These are phyloP conservation scores for Senna tora DNA, from an alignment of 306 rosid species.

Conservation along the genomic window DNA sequence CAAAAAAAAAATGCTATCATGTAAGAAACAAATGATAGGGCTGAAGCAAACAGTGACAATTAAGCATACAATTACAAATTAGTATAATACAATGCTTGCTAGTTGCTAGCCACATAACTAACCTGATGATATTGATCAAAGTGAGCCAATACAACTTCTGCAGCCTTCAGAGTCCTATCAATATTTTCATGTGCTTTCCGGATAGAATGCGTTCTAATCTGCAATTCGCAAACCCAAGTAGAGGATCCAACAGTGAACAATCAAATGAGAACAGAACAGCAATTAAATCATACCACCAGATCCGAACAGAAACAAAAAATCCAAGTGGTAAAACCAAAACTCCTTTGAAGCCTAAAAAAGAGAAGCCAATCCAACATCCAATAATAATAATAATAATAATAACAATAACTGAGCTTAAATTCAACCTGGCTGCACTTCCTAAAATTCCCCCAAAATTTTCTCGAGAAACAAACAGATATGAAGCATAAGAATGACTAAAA, in stretches of 20 bases:
- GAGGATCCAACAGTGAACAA: conserved; percentile 41
- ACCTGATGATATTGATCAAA: conserved; percentile 95
- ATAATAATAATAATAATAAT: no score
- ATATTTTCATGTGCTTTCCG: conserved; percentile 97
- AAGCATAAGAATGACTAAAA: background rate
- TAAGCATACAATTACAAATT: conserved; percentile 1
- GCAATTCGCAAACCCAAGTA: conserved; percentile 43
- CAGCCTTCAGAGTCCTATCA: conserved; percentile 87
- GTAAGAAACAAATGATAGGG: conserved; percentile 33
- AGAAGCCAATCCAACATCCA: conserved; percentile 39
- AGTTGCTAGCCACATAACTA: conserved; percentile 31
- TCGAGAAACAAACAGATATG: conserved; percentile 1
- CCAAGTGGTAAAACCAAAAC: background rate
- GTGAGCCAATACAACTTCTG: conserved; percentile 81
- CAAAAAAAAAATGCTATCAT: background rate
- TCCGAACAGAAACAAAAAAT: conserved; percentile 34
- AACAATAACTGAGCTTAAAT: conserved; percentile 31
- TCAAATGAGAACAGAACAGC: conserved; percentile 9
- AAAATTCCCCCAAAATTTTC: conserved; percentile 7
- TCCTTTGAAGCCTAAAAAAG: conserved; percentile 31
- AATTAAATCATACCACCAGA: conserved; percentile 40
- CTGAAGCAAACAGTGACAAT: conserved; percentile 25
- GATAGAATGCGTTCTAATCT: conserved; percentile 87
- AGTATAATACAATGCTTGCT: conserved; percentile 25
- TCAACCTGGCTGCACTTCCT: background rate